Base-by-base conservation (phyloP, 2,329 filamentous ascomycete genomes). In the Pseudocercospora crystallina region DNA sequence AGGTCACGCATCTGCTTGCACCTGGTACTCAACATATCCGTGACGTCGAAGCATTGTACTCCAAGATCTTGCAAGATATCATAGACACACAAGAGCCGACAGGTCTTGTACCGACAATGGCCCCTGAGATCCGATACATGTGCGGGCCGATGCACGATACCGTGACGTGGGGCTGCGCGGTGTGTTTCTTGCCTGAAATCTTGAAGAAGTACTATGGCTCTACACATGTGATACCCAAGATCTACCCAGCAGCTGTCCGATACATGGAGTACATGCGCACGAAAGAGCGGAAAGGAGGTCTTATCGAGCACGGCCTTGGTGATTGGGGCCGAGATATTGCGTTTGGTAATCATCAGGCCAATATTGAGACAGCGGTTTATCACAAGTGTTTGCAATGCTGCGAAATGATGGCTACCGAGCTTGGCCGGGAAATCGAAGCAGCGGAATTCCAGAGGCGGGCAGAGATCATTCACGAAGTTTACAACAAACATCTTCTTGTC, bases 121-220 rank as follows among this genome's bases (percentile, higher is more conserved):
- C 74, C 0, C 74, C 75, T 0, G 69, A 76, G 50, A 72, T 75
- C 17, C 61, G 75, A 11, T 77, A 77, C 46, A 77, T 77, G 74
- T 76, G 74, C 49, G 75, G 74, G 0, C 74, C 75, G 1, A 63
- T 77, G 3, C 73, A 76, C 47, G 73, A 77, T 46, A 76, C 73
- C 0, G 74, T 75, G 43, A 73, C 71, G 1, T 75, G 72, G 72
- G 71, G 71, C 11, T 71, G 71, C 15, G 72, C 71, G 1, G 52
- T 73, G 0, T 66, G 63, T n/a, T 57, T 72, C 47, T 59, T 72
- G 1, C 63, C 71, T 0, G 71, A 72, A 30, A 60, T 73, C 1
- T 54, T 74, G 8, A 67, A 67, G 20, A 65, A 63, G 30, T 74
- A 74, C 60, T 74, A 75, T 46, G 71, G 68, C 14, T 70, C 65